phyloP scores from a whole-genome alignment of 2,329 filamentous ascomycete genomes.

The Fusarium sterilihyphosum region DNA sequence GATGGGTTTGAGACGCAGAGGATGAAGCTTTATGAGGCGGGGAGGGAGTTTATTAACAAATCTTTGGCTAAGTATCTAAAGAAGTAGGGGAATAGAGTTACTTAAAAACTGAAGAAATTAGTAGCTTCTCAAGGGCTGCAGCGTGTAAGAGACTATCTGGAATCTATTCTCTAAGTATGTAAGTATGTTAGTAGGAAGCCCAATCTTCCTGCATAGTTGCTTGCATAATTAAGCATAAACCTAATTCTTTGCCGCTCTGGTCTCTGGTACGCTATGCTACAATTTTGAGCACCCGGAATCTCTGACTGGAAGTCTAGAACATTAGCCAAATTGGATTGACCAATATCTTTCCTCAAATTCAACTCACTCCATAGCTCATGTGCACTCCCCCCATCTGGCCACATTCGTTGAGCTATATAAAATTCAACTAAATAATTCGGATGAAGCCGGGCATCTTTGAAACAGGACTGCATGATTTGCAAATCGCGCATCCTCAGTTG shows the following conservation, averaged over 20 bases:
- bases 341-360: neutral
- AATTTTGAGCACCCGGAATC: fast-evolving
- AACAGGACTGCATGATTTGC: neutral
- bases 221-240: neutral
- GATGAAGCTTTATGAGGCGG: constrained; percentile 27
- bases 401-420: neutral
- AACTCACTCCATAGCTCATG: neutral
- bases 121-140: neutral
- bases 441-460: neutral
- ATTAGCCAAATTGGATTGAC: too few species aligned
- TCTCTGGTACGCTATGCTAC: too few species aligned
- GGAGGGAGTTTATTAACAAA: constrained; percentile 6
- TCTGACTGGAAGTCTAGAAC: neutral
- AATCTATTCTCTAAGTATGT: neutral
- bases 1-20: constrained; percentile 39
- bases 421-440: neutral
- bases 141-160: neutral
- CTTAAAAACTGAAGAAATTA: fast-evolving
- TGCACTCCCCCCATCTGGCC: neutral
- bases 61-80: constrained; percentile 23
- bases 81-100: neutral
- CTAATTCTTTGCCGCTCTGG: fast-evolving
- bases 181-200: neutral
- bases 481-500: neutral
- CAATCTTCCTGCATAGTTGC: fast-evolving